Conservation (phyloP, 257 asterid species). For the Scutellaria barbata region DNA sequence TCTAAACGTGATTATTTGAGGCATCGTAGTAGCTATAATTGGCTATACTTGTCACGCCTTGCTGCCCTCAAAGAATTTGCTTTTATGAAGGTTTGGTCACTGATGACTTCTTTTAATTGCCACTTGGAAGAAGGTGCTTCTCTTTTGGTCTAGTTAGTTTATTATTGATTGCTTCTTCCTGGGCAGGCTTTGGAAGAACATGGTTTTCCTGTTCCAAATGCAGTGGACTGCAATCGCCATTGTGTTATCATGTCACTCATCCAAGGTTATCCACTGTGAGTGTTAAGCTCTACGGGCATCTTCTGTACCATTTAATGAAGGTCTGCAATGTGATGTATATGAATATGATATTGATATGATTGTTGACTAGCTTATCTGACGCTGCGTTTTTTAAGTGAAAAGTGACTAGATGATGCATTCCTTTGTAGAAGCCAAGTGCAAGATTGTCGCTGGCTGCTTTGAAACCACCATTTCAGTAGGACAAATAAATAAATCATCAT, state of each 20-base stretch:
- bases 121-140: slow-evolving; percentile 38
- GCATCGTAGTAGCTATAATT: slow-evolving; percentile 91
- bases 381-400: neutral
- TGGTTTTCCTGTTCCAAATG: slow-evolving; percentile 94
- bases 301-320: slow-evolving; percentile 15
- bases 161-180: slow-evolving; percentile 25
- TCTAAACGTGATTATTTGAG: slow-evolving; percentile 95
- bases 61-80: slow-evolving; percentile 99
- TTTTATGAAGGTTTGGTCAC: slow-evolving; percentile 82
- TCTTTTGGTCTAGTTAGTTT: slow-evolving; percentile 46
- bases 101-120: neutral
- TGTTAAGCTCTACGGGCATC: slow-evolving; percentile 22
- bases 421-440: slow-evolving; percentile 17
- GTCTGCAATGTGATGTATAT: neutral
- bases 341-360: neutral
- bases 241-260: slow-evolving; percentile 94
- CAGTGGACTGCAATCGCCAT: slow-evolving; percentile 95
- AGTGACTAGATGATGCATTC: neutral
- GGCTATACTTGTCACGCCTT: slow-evolving; percentile 96
- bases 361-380: too few relatives aligned
- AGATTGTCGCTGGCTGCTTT: neutral
- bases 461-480: neutral
- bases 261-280: slow-evolving; percentile 96
- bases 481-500: neutral
- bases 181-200: slow-evolving; percentile 89